phyloP scores from a whole-genome alignment of 495 filamentous ascomycete species.

The Hypoxylon cercidicola region DNA sequence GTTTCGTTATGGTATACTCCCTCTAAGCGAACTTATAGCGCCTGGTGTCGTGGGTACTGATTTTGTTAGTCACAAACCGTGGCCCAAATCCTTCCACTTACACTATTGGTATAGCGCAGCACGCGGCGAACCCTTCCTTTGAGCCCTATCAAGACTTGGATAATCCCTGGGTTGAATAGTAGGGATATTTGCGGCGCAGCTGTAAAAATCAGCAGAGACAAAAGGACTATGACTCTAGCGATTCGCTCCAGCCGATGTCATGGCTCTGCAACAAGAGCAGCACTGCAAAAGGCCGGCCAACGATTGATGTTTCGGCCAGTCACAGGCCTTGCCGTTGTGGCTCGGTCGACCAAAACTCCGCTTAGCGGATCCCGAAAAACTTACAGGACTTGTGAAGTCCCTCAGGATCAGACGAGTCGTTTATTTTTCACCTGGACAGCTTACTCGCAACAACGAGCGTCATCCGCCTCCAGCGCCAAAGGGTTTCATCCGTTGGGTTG shows the following conservation, averaged over 20 bases:
- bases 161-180: conserved; percentile 19
- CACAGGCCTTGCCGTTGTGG: conserved; percentile 8
- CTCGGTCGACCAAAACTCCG: conserved; percentile 37
- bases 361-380: conserved; percentile 40
- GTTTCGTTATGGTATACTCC: background rate
- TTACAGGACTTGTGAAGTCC: conserved; percentile 26
- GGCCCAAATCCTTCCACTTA: background rate
- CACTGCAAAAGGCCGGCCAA: conserved; percentile 1
- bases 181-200: conserved; percentile 27
- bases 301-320: conserved; percentile 33
- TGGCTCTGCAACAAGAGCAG: conserved; percentile 20
- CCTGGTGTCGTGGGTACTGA: background rate
- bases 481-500: conserved; percentile 26
- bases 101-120: conserved; percentile 1
- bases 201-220: conserved; percentile 9
- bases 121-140: conserved; percentile 19
- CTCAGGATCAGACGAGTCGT: conserved; percentile 9
- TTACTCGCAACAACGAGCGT: conserved; percentile 28
- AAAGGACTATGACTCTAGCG: conserved; percentile 14
- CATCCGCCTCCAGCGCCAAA: background rate
- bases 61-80: background rate
- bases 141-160: conserved; percentile 12
- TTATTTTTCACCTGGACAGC: conserved; percentile 26
- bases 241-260: conserved; percentile 16
- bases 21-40: background rate